A percentile compares a stretch with the other conserved stretches of the same genome.
Conservation (phyloP, 2,329 filamentous ascomycete genomes). For the Fusarium odoratissimum region DNA sequence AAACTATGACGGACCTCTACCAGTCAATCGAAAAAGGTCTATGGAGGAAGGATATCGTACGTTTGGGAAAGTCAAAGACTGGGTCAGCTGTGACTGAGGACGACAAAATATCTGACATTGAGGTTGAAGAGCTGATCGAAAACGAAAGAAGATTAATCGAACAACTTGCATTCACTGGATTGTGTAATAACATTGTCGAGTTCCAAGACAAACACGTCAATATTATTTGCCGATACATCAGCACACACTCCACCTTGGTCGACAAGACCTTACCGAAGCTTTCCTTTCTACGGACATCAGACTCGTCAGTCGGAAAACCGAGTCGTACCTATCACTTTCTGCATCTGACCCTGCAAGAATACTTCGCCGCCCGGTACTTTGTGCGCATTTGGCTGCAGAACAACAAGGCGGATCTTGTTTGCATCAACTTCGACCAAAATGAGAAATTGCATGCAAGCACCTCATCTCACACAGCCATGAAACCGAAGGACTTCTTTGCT, state of each 20-base stretch:
- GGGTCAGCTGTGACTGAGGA: background rate
- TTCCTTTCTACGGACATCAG: background rate
- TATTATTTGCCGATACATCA: background rate
- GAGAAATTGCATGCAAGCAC: background rate
- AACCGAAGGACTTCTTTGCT: background rate
- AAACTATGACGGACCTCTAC: constrained; percentile 1
- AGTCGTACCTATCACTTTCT: background rate
- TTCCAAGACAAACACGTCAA: background rate
- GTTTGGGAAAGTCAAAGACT: background rate
- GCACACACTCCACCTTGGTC: background rate
- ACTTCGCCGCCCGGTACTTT: background rate
- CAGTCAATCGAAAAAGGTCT: background rate
- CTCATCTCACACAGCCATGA: background rate
- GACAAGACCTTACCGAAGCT: background rate
- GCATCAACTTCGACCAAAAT: background rate
- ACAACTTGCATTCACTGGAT: background rate
- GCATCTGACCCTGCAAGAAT: background rate
- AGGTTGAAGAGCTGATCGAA: background rate
- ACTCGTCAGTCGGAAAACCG: background rate
- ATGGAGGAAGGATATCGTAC: background rate
- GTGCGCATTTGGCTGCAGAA: background rate
- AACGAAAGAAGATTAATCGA: background rate
- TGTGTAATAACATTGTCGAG: background rate
- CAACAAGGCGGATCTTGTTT: background rate
- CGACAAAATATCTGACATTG: background rate